Evolutionary conservation across 2,329 filamentous ascomycete genomes (phyloP), one percentile per base, ranked within the genome.

Genomic region (Xylariaceae sp.): DNA sequence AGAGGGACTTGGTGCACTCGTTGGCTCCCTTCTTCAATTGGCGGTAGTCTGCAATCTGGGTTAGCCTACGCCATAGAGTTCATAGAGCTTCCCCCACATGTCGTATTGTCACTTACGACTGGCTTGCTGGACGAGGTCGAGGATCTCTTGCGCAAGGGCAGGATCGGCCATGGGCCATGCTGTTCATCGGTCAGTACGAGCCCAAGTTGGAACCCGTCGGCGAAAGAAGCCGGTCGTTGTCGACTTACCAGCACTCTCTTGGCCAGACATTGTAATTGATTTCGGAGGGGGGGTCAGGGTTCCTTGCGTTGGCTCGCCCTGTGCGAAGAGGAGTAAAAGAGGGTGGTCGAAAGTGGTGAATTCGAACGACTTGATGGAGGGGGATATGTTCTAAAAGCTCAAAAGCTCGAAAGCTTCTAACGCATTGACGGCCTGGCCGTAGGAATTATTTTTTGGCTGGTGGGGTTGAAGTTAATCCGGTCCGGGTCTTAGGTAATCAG

Each of bases 11-110:
- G 73, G 91, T 96, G 33, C 78, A 81, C 75, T 91, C 89, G 83
- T 93, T 94, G 73, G 90, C 91, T 61, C 91, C 91, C 82, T 95
- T 96, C 83, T 95, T 95, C 65, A 93, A 78, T 82, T 95, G 91
- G 48, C 87, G 83, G 71, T 64, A 57, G 17, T 61, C 56, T 62
- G 17, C 16, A n/a, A 43, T 68, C 62, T 67, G 31, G 4, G 49
- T 51, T 8, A 53, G 53, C 21, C n/a, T 21, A n/a, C 37, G 16
- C 43, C 7, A n/a, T 31, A 14, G 1, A 17, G 54, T 21, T 31
- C 7, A 12, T 12, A 31, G 28, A 6, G 33, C 16, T 16, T 8
- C 8, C 14, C 31, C 9, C 21, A 4, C 14, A 4, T 39, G 21
- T 29, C 12, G 8, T 11, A 17, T 12, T 29, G 33, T 53, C 56